These are phyloP conservation scores for Chlorella sp. DNA, from an alignment of 139 green algal species.

Conservation along the genomic window DNA sequence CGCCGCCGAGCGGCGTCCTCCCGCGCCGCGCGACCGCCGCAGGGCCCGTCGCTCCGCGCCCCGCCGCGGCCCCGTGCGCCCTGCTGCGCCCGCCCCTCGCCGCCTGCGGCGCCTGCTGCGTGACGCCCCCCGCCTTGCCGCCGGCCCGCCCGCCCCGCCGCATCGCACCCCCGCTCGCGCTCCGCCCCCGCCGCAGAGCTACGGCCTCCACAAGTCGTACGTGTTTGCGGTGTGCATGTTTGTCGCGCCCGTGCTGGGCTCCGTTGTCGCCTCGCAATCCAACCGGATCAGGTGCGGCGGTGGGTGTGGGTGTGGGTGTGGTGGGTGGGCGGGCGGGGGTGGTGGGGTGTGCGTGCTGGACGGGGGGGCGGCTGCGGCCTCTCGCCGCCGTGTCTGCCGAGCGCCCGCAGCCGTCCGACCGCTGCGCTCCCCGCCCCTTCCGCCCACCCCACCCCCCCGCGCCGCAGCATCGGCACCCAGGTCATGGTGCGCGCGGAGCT, in stretches of 20 bases:
- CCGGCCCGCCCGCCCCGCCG: neutral
- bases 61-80: neutral
- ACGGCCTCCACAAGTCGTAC: slow-evolving; percentile 32
- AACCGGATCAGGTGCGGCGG: too few species aligned
- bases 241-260: slow-evolving; percentile 47
- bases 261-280: slow-evolving; percentile 32
- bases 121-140: neutral
- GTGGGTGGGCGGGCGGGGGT: too few species aligned
- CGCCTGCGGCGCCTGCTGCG: neutral
- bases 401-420: too few species aligned
- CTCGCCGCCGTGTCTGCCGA: too few species aligned
- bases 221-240: slow-evolving; percentile 52
- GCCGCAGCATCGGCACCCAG: slow-evolving; percentile 44
- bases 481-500: slow-evolving; percentile 59
- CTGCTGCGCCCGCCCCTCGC: neutral
- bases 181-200: neutral
- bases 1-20: neutral
- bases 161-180: neutral
- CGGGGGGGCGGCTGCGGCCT: too few species aligned
- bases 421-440: too few species aligned
- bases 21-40: neutral
- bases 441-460: too few species aligned
- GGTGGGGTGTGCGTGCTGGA: too few species aligned
- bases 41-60: neutral
- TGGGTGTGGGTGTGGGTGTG: too few species aligned